These are phyloP conservation scores for Thermothelomyces thermophilus DNA, from an alignment of 2,329 filamentous ascomycete species.

Conservation along the genomic window DNA sequence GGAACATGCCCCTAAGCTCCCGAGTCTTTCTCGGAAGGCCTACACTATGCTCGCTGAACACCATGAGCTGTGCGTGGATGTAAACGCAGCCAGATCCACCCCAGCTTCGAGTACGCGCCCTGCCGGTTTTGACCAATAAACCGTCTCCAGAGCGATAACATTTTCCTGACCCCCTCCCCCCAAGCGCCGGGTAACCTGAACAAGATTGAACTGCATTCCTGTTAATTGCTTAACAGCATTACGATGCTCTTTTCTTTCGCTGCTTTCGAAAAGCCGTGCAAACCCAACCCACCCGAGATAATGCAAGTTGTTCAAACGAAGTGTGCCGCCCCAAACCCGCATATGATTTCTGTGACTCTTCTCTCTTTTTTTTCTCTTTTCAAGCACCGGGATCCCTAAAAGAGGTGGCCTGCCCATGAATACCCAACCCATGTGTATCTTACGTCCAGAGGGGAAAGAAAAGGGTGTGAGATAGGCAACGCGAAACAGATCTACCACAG, in stretches of 20 bases:
- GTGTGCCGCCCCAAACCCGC: constrained; percentile 4
- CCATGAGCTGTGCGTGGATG: too few relatives aligned
- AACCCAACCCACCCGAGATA: background rate
- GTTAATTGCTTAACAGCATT: constrained; percentile 2
- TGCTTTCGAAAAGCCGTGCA: background rate
- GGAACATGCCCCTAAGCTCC: too few relatives aligned
- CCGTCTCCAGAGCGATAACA: background rate
- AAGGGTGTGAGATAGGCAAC: background rate
- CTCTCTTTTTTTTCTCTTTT: background rate
- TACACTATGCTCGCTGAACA: too few relatives aligned
- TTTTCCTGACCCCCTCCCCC: background rate
- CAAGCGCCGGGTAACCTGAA: background rate
- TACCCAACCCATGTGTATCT: constrained; percentile 7
- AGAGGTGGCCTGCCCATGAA: constrained; percentile 11
- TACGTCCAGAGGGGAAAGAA: background rate
- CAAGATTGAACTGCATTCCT: constrained; percentile 5
- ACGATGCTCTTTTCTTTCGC: background rate
- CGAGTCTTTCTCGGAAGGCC: too few relatives aligned
- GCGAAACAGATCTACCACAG: constrained; percentile 13
- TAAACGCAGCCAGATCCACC: too few relatives aligned
- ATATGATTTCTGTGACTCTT: background rate
- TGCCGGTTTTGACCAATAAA: background rate
- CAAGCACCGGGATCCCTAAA: constrained; percentile 1
- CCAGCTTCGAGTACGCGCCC: too few relatives aligned
- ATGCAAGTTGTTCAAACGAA: constrained; percentile 2